Evolutionary conservation across 1,139 yeast genomes (phyloP).

Genomic region (Arxiozyma heterogenica): DNA sequence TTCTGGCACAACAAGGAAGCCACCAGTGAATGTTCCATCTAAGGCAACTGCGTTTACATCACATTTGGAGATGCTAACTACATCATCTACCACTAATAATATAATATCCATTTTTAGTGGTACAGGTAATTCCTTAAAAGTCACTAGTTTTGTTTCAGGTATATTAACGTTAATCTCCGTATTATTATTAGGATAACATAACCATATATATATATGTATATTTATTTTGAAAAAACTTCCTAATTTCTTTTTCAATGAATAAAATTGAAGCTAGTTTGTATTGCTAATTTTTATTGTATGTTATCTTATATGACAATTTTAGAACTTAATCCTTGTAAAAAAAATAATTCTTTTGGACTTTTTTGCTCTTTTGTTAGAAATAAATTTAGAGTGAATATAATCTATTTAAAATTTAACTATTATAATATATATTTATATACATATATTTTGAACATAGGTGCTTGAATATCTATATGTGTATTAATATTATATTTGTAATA

Average conservation of each 20-base stretch:
- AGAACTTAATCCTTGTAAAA: neutral
- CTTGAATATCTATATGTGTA: neutral
- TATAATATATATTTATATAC: too few relatives aligned
- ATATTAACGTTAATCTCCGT: neutral
- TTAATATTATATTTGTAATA: too few relatives aligned
- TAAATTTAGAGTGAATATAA: too few relatives aligned
- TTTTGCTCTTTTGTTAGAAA: too few relatives aligned
- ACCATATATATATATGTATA: neutral
- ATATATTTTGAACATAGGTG: neutral
- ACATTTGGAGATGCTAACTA: neutral
- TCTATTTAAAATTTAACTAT: too few relatives aligned
- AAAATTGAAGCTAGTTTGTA: too few relatives aligned
- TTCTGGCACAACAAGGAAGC: neutral
- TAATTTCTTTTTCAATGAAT: neutral
- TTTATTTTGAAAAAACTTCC: neutral
- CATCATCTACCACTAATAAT: neutral
- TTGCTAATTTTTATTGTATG: too few relatives aligned
- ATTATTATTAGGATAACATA: neutral
- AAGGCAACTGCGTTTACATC: neutral
- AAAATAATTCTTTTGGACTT: neutral
- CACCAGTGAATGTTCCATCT: neutral
- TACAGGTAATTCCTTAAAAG: conserved; percentile 1
- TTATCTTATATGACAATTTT: too few relatives aligned
- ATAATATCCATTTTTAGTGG: neutral
- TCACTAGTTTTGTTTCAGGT: neutral